Evolutionary conservation across 305 asterid species (phyloP), one percentile per base, ranked within the genome.

Genomic region (Nicotiana rustica): DNA sequence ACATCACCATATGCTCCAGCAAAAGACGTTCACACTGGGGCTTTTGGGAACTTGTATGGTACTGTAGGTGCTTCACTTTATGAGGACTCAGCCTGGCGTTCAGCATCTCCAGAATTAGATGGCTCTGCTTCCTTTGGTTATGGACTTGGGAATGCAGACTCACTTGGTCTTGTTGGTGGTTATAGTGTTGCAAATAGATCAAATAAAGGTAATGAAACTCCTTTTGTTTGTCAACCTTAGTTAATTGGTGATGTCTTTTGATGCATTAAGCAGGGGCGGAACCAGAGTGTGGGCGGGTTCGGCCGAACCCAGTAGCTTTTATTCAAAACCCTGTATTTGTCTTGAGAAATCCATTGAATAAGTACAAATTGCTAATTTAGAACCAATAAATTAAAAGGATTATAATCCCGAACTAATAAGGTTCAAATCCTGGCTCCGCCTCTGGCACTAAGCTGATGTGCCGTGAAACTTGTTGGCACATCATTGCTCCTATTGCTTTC

Each of bases 131-230:
- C 93, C 47, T 87, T 89, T 71, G 90, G 86, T 31, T 90, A 82
- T 77, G 91, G 86, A 64, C 89, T 76, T 25, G 88, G 82, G 55
- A 81, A 55, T 85, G 79, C 81, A 67, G 61, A 87, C 77, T 61
- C 92, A 82, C 86, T 85, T 44, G 92, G 91, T 78, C 88, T 84
- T 81, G 91, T 87, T 83, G 93, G 93, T 61, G 89, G 85, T 73
- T 92, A 87, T 84, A 86, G 85, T 71, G 85, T 89, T 84, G 83
- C 80, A 57, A 87, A 88, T 85, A 87, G 90, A 82, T 84, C 91
- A 19, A 88, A 87, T 90, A 88, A 89, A 89, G 94, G 94, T 92
- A 84, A 44, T 33, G 57, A 19, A 64, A 62, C 65, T 55, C 4
- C 14, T n/a, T 75, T 44, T 19, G 8, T 71, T 52, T 75, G n/a